phyloP scores from a whole-genome alignment of 495 filamentous ascomycete species.

The Astrothelium macrocarpum region DNA sequence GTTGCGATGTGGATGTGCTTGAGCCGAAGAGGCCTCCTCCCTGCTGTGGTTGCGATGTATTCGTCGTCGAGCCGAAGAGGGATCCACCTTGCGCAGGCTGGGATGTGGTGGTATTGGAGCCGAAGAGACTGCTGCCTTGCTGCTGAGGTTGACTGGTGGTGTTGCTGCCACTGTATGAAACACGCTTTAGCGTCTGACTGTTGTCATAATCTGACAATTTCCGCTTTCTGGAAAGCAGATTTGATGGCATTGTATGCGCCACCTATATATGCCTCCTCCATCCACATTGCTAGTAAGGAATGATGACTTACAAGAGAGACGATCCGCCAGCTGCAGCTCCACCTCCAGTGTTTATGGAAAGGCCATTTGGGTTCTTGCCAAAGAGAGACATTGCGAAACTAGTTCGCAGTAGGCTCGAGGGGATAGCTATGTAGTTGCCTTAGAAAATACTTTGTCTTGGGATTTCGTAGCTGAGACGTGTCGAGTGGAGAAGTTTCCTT shows the following conservation, averaged over 20 bases:
- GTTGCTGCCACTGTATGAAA: background rate
- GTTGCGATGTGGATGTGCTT: constrained; percentile 24
- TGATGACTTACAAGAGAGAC: background rate
- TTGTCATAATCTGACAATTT: background rate
- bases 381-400: background rate
- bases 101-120: background rate
- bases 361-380: constrained; percentile 1
- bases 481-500: background rate
- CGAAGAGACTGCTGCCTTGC: background rate
- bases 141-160: constrained; percentile 1
- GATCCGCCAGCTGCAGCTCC: background rate
- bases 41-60: constrained; percentile 4
- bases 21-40: constrained; percentile 25
- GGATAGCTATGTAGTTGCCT: background rate
- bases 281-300: too few species aligned
- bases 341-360: background rate
- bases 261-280: too few species aligned
- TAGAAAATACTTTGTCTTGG: background rate
- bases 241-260: too few species aligned
- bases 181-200: background rate
- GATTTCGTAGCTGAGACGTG: too few species aligned
- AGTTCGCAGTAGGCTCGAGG: background rate
- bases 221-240: background rate
- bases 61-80: background rate
- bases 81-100: constrained; percentile 1